These are phyloP conservation scores for Lipomyces orientalis DNA, from an alignment of 805 yeast species.

Conservation along the genomic window DNA sequence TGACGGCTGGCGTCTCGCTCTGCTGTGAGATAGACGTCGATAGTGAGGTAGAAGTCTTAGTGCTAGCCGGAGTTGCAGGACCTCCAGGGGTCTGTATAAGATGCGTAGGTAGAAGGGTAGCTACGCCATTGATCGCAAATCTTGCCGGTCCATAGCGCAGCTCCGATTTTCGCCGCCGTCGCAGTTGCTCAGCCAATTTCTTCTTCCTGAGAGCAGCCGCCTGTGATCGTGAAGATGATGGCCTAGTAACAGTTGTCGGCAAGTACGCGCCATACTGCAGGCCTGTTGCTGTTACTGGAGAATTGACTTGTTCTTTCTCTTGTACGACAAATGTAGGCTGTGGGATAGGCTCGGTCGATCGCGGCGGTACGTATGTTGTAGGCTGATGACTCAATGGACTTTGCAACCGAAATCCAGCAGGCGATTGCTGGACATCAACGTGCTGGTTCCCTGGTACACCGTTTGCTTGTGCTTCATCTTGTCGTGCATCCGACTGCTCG, in stretches of 20 bases:
- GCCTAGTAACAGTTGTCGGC: neutral
- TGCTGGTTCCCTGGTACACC: neutral
- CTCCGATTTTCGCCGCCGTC: constrained; percentile 19
- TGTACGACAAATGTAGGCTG: neutral
- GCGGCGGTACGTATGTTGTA: neutral
- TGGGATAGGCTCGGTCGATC: neutral
- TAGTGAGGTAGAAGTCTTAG: neutral
- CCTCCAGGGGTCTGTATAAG: neutral
- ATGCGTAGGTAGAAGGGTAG: neutral
- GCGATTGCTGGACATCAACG: neutral
- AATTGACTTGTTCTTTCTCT: neutral
- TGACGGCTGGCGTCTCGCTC: neutral
- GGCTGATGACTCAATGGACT: neutral
- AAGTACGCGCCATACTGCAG: constrained; percentile 22
- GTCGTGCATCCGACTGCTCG: neutral
- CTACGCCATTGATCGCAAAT: neutral
- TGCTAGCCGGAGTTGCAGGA: neutral
- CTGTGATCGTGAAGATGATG: constrained; percentile 8
- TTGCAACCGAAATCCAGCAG: neutral
- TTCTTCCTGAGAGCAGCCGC: constrained; percentile 18
- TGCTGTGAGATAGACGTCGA: neutral
- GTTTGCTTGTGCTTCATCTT: neutral
- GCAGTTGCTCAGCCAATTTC: constrained; percentile 21
- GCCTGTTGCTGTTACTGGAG: neutral
- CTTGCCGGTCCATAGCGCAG: constrained; percentile 18